Conservation (phyloP, 306 rosid species). For the Acacia acuminata region DNA sequence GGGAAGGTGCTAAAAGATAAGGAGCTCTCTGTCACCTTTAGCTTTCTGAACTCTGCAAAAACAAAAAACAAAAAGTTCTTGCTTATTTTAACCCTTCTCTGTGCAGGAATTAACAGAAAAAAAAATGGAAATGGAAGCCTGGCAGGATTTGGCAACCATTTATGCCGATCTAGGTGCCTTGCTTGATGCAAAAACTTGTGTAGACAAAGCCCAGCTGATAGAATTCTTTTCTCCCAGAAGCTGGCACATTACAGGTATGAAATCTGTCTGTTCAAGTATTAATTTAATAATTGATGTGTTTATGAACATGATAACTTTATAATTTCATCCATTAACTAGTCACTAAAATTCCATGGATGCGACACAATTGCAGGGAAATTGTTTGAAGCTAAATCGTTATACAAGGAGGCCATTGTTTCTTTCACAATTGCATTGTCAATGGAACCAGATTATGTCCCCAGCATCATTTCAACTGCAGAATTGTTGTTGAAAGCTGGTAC, state of each 20-base stretch:
- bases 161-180: constrained; percentile 59
- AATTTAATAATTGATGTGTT: not conserved
- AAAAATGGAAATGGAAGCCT: constrained; percentile 63
- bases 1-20: not conserved
- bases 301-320: not conserved
- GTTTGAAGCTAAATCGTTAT: constrained; percentile 59
- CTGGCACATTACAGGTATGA: constrained; percentile 74
- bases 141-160: constrained; percentile 82
- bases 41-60: not conserved
- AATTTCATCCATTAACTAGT: not conserved
- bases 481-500: constrained; percentile 60
- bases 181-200: constrained; percentile 81
- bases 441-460: constrained; percentile 72
- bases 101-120: constrained; percentile 58
- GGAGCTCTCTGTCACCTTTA: not conserved
- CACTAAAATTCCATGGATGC: constrained; percentile 7
- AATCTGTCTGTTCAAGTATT: constrained; percentile 6
- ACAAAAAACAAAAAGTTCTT: not conserved
- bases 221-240: constrained; percentile 62
- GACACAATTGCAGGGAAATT: constrained; percentile 45
- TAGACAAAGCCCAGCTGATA: constrained; percentile 59
- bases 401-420: constrained; percentile 74
- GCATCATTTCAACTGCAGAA: constrained; percentile 71
- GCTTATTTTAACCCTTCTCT: constrained; percentile 14
- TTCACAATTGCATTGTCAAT: constrained; percentile 64